A percentile compares a stretch with the other conserved stretches of the same genome.
These are phyloP conservation scores for Trichomonascaceae sp. DNA, from an alignment of 1,139 yeast species.

Conservation along the genomic window DNA sequence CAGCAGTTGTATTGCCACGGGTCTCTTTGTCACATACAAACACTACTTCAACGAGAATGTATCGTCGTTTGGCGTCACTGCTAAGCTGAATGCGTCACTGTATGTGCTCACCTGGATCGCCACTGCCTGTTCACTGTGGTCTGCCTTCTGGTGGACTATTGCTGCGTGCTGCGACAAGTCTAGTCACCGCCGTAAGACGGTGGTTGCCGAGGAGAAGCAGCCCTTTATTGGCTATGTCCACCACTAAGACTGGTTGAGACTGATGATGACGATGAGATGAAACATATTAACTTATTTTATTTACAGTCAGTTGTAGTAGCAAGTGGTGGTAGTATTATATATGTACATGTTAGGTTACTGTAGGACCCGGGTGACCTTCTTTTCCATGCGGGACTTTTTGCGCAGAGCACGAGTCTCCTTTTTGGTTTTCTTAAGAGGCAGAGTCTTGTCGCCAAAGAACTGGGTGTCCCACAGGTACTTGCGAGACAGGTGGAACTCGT, in stretches of 20 bases:
- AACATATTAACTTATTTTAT: no score
- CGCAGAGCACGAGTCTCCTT: constrained; percentile 19
- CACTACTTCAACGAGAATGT: constrained; percentile 28
- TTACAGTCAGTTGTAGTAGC: neutral
- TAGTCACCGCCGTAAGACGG: constrained; percentile 10
- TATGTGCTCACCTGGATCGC: constrained; percentile 37
- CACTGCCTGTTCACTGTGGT: constrained; percentile 26
- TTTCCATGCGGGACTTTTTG: constrained; percentile 15
- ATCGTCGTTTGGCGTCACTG: constrained; percentile 28
- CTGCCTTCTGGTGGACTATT: constrained; percentile 29
- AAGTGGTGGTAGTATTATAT: constrained; percentile 1
- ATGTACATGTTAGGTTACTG: constrained; percentile 2
- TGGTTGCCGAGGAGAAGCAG: constrained; percentile 19
- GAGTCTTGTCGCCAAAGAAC: constrained; percentile 52
- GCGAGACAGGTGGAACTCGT: constrained; percentile 76
- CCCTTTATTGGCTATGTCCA: constrained; percentile 20
- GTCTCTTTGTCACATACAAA: constrained; percentile 26
- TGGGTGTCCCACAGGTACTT: constrained; percentile 75
- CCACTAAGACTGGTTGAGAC: constrained; percentile 6
- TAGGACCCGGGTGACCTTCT: constrained; percentile 18
- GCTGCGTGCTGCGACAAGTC: constrained; percentile 31
- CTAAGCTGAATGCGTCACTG: constrained; percentile 26
- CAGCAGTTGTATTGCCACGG: constrained; percentile 35
- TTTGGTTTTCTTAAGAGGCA: constrained; percentile 18
- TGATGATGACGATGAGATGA: no score